A percentile compares a stretch with the other conserved stretches of the same genome.
Conservation (phyloP, 352 stramenopile species). For the Pythium insidiosum region DNA sequence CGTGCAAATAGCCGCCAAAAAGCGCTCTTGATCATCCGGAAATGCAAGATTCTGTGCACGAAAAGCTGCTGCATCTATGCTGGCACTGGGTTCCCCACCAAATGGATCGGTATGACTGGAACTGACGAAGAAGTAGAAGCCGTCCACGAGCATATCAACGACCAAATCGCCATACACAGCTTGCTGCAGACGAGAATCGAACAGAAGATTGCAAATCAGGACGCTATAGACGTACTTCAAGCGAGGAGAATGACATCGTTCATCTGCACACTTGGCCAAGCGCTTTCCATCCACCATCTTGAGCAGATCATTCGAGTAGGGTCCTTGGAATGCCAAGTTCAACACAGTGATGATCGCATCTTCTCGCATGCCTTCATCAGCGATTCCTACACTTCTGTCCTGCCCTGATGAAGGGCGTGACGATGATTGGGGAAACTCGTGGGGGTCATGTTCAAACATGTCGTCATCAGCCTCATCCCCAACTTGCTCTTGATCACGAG, state of each 20-base stretch:
- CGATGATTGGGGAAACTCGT: too few relatives aligned
- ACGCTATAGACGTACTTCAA: conserved; percentile 57
- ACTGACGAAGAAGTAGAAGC: conserved; percentile 37
- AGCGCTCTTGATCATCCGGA: conserved; percentile 55
- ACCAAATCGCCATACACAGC: conserved; percentile 53
- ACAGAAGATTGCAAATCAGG: conserved; percentile 60
- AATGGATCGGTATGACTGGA: conserved; percentile 1
- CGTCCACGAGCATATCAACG: conserved; percentile 37
- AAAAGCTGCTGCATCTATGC: conserved; percentile 14
- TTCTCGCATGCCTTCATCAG: conserved; percentile 36
- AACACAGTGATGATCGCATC: conserved; percentile 55
- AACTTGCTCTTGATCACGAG: neutral
- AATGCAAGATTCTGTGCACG: conserved; percentile 36
- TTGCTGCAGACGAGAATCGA: conserved; percentile 57
- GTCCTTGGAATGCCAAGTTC: conserved; percentile 45
- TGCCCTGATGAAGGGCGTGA: too few relatives aligned
- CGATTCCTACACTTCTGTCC: conserved; percentile 21
- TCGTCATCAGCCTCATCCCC: neutral
- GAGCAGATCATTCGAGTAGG: conserved; percentile 41
- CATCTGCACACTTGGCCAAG: conserved; percentile 29
- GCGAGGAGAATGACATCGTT: conserved; percentile 19
- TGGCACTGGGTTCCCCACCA: too few relatives aligned
- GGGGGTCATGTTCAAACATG: too few relatives aligned
- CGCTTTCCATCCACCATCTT: conserved; percentile 47
- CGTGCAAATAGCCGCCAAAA: conserved; percentile 54